Evolutionary conservation across 2,329 filamentous ascomycete species (phyloP), one percentile per base, ranked within the genome.

Genomic region (Arachnomyces sp.): DNA sequence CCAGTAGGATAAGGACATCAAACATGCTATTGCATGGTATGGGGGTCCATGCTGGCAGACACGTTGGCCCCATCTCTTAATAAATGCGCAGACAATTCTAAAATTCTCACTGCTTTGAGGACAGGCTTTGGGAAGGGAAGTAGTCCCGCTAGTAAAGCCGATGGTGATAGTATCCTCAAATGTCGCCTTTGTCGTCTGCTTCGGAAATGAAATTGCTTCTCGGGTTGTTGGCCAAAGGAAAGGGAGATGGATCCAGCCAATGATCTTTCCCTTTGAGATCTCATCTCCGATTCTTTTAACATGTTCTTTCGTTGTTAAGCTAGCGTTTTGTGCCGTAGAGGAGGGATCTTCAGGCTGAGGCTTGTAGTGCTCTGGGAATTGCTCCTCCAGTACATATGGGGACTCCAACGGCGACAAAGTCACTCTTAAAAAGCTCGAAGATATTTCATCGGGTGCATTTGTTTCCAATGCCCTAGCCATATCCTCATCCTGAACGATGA

Each of bases 101-200:
- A 67, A 40, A 41, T 67, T 70, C 21, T 53, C 46, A 46, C 61
- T 59, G 21, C 21, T 25, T 25, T 25, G 21, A 5, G 21, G 21
- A 25, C 68, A 71, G 35, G 62, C 68, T 47, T 73, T 73, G 4
- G 70, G 67, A 0, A 61, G 51, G 4, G 66, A 67, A 0, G 68
- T 72, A n/a, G 69, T 73, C 14, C 70, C 70, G 46, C 68, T 72
- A 14, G 69, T 73, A 51, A 73, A 72, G 25, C 72, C 55, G 35
- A 73, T 62, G 31, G 71, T 54, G 4, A 61, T 61, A 5, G 51
- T 57, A 36, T 59, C 52, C 25, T 50, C 37, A 25, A 25, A 25
- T 9, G 21, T 5, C 21, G 21, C 21, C 9, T 25, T 25, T 5
- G 21, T 25, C 5, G 21, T 25, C 9, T 25, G 21, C 21, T 25